Evolutionary conservation across 192 early-diverging fungal species (phyloP), one percentile per base, ranked within the genome.

Genomic region (Umbelopsis sp.): DNA sequence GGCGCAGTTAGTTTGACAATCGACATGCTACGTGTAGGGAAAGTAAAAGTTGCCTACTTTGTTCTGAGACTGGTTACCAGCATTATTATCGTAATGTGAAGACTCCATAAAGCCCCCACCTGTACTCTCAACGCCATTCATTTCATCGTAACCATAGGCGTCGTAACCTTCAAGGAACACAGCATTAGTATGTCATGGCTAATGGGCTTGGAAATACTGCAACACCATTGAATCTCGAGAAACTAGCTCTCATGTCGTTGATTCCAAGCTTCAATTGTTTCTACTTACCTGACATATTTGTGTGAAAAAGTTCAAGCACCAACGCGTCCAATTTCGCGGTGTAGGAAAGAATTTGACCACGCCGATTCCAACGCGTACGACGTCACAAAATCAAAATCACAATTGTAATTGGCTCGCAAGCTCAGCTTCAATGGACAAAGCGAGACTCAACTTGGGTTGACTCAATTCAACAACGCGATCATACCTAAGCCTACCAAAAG

Each of bases 1-100:
- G 26, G 29, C 56, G 56, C 56, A 62, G 56, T 62, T 20, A 62
- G 56, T n/a, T 53, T 53, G 24, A 53, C 22, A n/a, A 53, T 53
- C 38, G 12, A 41, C 1, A 6, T 41, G 1, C 12, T 41, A 6
- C 7, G 7, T 11, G 38, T 41, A 41, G 1, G 38, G 12, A 11
- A 41, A 41, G 38, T 0, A 5, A 11, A 41, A 11, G 7, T 9
- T 49, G 4, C 47, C 47, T 49, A 62, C 56, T 32, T 62, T 62
- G 31, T 31, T 62, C 56, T 62, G 56, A 12, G 31, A 32, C 2
- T 62, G 56, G 31, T 62, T 62, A 6, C 20, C 56, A 34, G 29
- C 56, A 14, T 62, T 22, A n/a, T 62, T 62, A 20, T 62, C 56
- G 31, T 36, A 62, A 20, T 62, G 26, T 0, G 56, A 62, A 11